A percentile compares a stretch with the other conserved stretches of the same genome.
Evolutionary conservation across 805 yeast genomes (phyloP).

Genomic region (Kluyveromyces dobzhanskii): DNA sequence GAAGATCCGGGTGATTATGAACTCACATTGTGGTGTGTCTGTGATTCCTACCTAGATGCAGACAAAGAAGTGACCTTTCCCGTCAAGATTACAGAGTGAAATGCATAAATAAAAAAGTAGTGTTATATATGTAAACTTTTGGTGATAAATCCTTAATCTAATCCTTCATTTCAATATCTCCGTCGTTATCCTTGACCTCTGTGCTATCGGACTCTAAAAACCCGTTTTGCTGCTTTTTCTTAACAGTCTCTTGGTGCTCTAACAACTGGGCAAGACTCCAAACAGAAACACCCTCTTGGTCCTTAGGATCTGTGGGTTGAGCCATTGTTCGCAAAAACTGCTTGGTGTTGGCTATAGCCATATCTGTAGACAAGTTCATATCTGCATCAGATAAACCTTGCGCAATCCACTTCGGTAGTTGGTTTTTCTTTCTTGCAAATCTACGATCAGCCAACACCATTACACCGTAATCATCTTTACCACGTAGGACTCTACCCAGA

Average conservation of each 20-base stretch:
- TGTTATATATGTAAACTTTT: not conserved
- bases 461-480: conserved; percentile 97
- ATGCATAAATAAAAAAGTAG: not conserved
- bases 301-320: conserved; percentile 83
- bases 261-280: conserved; percentile 74
- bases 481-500: conserved; percentile 92
- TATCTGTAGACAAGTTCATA: conserved; percentile 85
- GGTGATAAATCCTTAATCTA: not conserved
- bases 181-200: conserved; percentile 8
- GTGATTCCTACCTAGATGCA: conserved; percentile 89
- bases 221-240: conserved; percentile 11
- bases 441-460: conserved; percentile 97
- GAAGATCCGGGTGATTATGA: conserved; percentile 54
- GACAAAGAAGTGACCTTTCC: conserved; percentile 69
- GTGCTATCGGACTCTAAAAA: conserved; percentile 22
- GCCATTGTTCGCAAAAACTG: conserved; percentile 89
- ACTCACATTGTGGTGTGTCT: conserved; percentile 73
- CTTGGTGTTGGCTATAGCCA: conserved; percentile 93
- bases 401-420: conserved; percentile 94
- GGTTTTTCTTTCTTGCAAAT: conserved; percentile 76
- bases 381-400: conserved; percentile 92
- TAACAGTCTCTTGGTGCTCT: conserved; percentile 48
- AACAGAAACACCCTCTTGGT: conserved; percentile 89
- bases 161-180: conserved; percentile 12
- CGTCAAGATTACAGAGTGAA: conserved; percentile 31